Base-by-base conservation (phyloP, 805 yeast genomes). In the Ogataea pignaliae region DNA sequence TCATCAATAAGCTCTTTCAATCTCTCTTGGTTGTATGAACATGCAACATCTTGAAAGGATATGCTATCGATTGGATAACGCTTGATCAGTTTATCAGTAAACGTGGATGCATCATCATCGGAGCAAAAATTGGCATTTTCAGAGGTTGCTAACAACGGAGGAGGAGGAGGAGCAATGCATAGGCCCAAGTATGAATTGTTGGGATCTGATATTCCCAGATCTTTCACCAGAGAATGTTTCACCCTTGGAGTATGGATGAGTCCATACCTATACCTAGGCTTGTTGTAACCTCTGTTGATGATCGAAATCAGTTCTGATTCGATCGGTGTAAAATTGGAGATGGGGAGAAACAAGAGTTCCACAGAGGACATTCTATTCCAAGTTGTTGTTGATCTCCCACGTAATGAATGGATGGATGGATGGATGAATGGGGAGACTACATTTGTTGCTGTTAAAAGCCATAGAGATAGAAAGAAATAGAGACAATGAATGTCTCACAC, bases 211-310 rank as follows among this genome's bases (percentile, higher is more conserved):
- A 52, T 40, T 18, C 51, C 42, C 26, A 71, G 54, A 41, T 61
- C 61, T 6, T 50, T 44, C 17, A 61, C 50, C 3, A 64, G 33
- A 11, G 54, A 49, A 8, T 51, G 26, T 38, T 68, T 66, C 26
- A 79, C 63, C 42, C 85, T 63, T 5, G 69, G 61, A 0, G 74
- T 61, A 13, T 51, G 47, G 15, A 79, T 68, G 8, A 75, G 54
- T 1, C 67, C 64, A 51, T 63, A 79, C 48, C 67, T 68, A 56
- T 47, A 67, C 44, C 73, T 61, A 10, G 76, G 73, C 46, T 71
- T 74, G 47, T 71, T 63, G 56, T 78, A 79, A 1, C 79, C 78
- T 43, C 68, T 64, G 54, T 79, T 79, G 44, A 79, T 57, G n/a
- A 73, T 44, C 8, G 55, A 44, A 6, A 54, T 45, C 29, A 72